Conservation (phyloP, 441 rosid genomes). For the Breynia disticha region DNA sequence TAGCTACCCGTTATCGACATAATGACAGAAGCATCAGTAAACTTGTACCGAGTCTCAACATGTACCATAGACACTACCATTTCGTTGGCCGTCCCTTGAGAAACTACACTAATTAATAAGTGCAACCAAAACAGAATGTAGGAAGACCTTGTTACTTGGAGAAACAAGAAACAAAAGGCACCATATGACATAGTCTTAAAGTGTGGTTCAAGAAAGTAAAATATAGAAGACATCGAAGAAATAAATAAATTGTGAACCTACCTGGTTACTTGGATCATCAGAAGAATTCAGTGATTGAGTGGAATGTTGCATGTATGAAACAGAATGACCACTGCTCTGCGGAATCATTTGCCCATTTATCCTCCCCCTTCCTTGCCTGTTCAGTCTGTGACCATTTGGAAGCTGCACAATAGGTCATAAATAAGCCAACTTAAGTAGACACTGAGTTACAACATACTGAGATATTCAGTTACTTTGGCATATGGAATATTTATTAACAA, state of each 20-base stretch:
- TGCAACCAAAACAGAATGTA: too few species aligned
- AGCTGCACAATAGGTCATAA: constrained; percentile 22
- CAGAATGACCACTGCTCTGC: constrained; percentile 18
- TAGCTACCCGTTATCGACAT: too few species aligned
- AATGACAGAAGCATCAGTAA: too few species aligned
- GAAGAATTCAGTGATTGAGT: constrained; percentile 9
- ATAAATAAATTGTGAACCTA: not conserved
- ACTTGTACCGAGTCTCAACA: too few species aligned
- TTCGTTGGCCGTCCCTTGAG: too few species aligned
- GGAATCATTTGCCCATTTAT: constrained; percentile 33
- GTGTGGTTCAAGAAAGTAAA: not conserved
- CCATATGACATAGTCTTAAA: not conserved
- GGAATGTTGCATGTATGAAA: constrained; percentile 12
- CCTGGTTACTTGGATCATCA: constrained; percentile 24
- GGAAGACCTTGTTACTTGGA: too few species aligned
- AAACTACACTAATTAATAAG: too few species aligned
- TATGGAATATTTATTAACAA: too few species aligned
- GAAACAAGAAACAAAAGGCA: too few species aligned
- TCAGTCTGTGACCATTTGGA: constrained; percentile 32
- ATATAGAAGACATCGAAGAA: not conserved
- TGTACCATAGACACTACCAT: too few species aligned
- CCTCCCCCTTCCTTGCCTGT: constrained; percentile 30
- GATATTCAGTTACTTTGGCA: not conserved
- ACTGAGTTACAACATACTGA: not conserved
- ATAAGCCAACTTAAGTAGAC: not conserved